Evolutionary conservation across 202 grass and related monocot species (phyloP).

Genomic region (Digitaria exilis): DNA sequence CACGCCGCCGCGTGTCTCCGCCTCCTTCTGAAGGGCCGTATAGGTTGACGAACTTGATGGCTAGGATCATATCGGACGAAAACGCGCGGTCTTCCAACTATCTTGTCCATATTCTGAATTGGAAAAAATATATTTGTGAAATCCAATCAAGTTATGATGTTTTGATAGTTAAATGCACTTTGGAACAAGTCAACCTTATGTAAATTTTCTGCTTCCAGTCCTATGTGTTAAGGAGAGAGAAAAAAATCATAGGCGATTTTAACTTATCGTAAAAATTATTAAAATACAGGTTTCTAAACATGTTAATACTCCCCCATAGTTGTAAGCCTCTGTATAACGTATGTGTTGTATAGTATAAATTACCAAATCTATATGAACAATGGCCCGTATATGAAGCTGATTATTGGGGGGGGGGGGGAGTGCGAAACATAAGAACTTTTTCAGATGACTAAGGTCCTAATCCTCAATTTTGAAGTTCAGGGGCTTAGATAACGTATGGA

Average conservation of each 20-base stretch:
- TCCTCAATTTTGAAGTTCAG: too few relatives aligned
- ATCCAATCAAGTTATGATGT: not conserved
- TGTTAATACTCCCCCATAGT: not conserved
- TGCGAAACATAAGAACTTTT: too few relatives aligned
- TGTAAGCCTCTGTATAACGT: not conserved
- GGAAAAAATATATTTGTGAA: not conserved
- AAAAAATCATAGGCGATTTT: not conserved
- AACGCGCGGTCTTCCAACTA: not conserved
- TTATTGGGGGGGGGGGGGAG: too few relatives aligned
- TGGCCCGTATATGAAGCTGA: too few relatives aligned
- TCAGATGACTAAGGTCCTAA: too few relatives aligned
- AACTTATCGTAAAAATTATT: not conserved
- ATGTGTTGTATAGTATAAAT: too few relatives aligned
- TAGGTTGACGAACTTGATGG: not conserved
- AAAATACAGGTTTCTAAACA: not conserved
- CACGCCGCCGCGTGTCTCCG: conserved; percentile 36
- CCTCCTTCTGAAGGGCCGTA: conserved; percentile 32
- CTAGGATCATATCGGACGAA: not conserved
- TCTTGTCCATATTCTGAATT: not conserved
- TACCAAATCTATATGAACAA: too few relatives aligned
- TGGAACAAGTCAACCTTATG: not conserved
- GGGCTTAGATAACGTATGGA: too few relatives aligned
- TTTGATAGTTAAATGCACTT: too few relatives aligned
- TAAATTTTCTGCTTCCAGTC: not conserved
- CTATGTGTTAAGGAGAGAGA: not conserved